Evolutionary conservation across 2,329 filamentous ascomycete genomes (phyloP).

Genomic region (Sporothrix phasma): DNA sequence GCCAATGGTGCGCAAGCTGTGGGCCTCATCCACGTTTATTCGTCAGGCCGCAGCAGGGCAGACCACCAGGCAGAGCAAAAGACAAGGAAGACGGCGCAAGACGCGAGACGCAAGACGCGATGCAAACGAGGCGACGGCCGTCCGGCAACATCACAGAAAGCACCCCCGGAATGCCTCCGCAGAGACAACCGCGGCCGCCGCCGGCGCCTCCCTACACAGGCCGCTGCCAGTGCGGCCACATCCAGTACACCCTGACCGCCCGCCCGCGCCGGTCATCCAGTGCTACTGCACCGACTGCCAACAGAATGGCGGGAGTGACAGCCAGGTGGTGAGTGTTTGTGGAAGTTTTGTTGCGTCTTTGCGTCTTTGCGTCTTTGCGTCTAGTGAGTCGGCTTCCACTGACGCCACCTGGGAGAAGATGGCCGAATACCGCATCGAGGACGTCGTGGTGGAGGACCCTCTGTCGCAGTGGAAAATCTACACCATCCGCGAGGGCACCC

Average conservation of each 20-base stretch:
- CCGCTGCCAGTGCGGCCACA: slow-evolving; percentile 20
- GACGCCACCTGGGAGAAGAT: slow-evolving; percentile 9
- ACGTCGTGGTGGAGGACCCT: slow-evolving; percentile 19
- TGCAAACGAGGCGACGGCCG: no score
- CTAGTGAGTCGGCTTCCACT: background rate
- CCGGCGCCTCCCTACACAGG: slow-evolving; percentile 12
- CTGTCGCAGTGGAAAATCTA: slow-evolving; percentile 17
- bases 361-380: no score
- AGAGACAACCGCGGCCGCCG: no score
- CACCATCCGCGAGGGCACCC: slow-evolving; percentile 17
- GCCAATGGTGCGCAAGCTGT: no score
- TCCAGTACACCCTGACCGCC: slow-evolving; percentile 17
- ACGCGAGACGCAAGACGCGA: no score
- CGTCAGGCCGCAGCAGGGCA: no score
- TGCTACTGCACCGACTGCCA: slow-evolving; percentile 21
- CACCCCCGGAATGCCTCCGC: background rate
- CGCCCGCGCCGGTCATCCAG: slow-evolving; percentile 17
- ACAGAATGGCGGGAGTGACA: slow-evolving; percentile 16
- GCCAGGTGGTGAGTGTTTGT: slow-evolving; percentile 17
- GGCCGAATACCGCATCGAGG: slow-evolving; percentile 17
- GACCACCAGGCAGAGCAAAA: background rate
- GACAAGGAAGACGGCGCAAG: background rate
- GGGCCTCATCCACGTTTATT: background rate
- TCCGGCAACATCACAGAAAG: no score
- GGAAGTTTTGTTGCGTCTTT: no score